Evolutionary conservation across 495 filamentous ascomycete species (phyloP), one percentile per base, ranked within the genome.

Genomic region (Aspergillus cristatus): DNA sequence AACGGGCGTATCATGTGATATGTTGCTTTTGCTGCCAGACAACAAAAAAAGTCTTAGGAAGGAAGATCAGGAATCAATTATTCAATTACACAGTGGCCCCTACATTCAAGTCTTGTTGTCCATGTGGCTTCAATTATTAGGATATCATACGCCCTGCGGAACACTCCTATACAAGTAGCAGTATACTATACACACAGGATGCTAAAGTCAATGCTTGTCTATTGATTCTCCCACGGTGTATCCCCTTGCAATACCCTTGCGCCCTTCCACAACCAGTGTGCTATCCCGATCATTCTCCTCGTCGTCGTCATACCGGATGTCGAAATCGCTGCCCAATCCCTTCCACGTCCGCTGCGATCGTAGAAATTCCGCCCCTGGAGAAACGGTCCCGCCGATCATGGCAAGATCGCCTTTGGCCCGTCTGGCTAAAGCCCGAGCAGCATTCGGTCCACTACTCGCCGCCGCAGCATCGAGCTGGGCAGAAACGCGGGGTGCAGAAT

Each of bases 321-420:
- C 70, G 42, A 86, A 91, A 57, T 98, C 91, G 41, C 80, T 93
- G 0, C 91, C 93, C 18, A 99, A 58, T 0, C 91, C 91, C 54
- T 79, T 83, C 91, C 91, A 99, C 6, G 82, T 93, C 40, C 91
- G 60, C 48, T 88, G 82, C 8, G 79, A 82, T 29, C 78, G 73
- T 41, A 98, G 57, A 50, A 76, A 96, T 59, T 94, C 84, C 3
- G 93, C 91, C 1, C 83, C 91, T 3, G 93, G 93, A 16, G 89
- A 95, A n/a, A 81, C 65, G 0, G 85, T 72, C 5, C 84, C 82
- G 28, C 87, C 88, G 28, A 94, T 72, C 25, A 72, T 74, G 2
- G 83, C 81, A 28, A 98, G 37, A 43, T 90, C 84, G 11, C 72
- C 71, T 44, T 78, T 82, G 26, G 74, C 65, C 32, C 84, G 71